A percentile compares a stretch with the other conserved stretches of the same genome.
Evolutionary conservation across 164 flowering plant species (phyloP).

Genomic region (Hamamelis virginiana): DNA sequence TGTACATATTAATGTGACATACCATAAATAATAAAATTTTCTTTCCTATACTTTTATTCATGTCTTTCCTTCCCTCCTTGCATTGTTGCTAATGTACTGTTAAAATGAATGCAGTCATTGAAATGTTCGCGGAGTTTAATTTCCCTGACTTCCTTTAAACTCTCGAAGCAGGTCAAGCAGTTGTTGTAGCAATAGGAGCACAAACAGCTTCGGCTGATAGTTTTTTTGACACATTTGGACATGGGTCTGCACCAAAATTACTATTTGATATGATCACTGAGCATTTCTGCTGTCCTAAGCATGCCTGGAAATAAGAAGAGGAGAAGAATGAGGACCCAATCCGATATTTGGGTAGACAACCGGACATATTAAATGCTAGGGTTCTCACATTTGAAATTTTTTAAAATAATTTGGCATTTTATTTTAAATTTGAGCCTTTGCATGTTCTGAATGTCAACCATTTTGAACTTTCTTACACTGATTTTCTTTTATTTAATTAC

Average conservation of each 20-base stretch:
- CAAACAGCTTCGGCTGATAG: slow-evolving; percentile 36
- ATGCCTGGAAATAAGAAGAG: slow-evolving; percentile 18
- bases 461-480: too few relatives aligned
- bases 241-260: slow-evolving; percentile 33
- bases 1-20: too few relatives aligned
- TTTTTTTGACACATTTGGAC: slow-evolving; percentile 27
- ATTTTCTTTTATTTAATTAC: too few relatives aligned
- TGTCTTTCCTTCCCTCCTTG: neutral
- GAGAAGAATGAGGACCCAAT: neutral
- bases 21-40: too few relatives aligned
- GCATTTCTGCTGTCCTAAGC: slow-evolving; percentile 29
- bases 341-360: too few relatives aligned
- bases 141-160: neutral
- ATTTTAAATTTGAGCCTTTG: too few relatives aligned
- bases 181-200: neutral
- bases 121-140: neutral
- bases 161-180: neutral
- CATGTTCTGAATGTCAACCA: too few relatives aligned
- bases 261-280: slow-evolving; percentile 21
- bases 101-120: neutral
- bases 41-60: too few relatives aligned
- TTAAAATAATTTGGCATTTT: too few relatives aligned
- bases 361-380: too few relatives aligned
- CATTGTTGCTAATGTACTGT: too few relatives aligned
- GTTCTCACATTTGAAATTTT: too few relatives aligned